These are phyloP conservation scores for Allomyces macrogynus DNA, from an alignment of 192 early-diverging fungal species.

Conservation along the genomic window DNA sequence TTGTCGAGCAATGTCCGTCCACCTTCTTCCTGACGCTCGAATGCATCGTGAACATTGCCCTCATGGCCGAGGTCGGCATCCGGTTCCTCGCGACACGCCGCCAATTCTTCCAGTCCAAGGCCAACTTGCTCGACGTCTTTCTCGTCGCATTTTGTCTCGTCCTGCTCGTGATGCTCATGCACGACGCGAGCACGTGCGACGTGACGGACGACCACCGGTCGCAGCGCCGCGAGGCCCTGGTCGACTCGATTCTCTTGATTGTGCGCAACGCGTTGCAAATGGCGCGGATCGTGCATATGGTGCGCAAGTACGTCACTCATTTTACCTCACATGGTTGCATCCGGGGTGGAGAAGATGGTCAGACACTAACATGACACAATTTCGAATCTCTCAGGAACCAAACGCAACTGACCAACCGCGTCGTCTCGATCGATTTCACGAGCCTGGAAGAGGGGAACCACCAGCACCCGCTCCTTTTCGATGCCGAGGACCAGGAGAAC, in stretches of 20 bases:
- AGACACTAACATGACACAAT: no score
- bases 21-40: background rate
- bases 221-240: background rate
- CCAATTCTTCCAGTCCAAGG: background rate
- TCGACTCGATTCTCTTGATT: background rate
- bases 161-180: background rate
- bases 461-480: background rate
- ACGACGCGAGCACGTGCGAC: background rate
- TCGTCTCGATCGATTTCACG: background rate
- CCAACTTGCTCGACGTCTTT: background rate
- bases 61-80: background rate
- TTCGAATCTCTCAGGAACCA: background rate
- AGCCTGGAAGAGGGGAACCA: background rate
- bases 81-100: background rate
- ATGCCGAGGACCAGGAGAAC: background rate
- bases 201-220: background rate
- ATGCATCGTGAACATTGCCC: background rate
- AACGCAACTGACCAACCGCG: background rate
- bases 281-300: background rate
- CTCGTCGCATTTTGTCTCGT: background rate
- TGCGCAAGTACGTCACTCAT: background rate
- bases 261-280: background rate
- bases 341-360: background rate
- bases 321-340: background rate
- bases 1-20: background rate